Evolutionary conservation across 768 basidiomycete species (phyloP), one percentile per base, ranked within the genome.

Genomic region (Pisolithus marmoratus): DNA sequence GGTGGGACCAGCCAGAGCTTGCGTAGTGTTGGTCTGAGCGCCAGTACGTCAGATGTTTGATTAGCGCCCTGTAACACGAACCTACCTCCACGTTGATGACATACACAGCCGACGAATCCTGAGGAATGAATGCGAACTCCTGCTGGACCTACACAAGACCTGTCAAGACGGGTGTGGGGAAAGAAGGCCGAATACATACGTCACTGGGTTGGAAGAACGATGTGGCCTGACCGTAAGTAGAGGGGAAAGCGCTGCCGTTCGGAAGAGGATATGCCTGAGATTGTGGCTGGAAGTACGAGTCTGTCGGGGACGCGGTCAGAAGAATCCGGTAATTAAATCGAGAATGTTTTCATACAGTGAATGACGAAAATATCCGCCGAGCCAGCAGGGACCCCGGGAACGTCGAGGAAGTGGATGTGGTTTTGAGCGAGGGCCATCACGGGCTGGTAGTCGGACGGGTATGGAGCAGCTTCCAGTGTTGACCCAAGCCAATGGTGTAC

Each of bases 381-480:
- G 11, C 91, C 91, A 19, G 85, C 78, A n/a, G 79, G 52, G 7
- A 78, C 73, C 22, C 73, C 76, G 8, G 89, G 86, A 2, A 88
- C 82, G 54, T 87, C 74, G 22, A 93, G 72, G 78, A 91, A 93
- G 65, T 86, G 82, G 49, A 94, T 74, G 63, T 94, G 92, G 65
- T 94, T 94, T 60, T 90, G 83, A 9, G 90, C 90, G 36, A 90
- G 73, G 0, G 85, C 89, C 79, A 90, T 84, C 53, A 85, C 82
- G 15, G 87, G 85, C 34, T 80, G 65, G 65, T 91, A 91, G 50
- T 68, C 70, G 22, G 76, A 75, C 24, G 74, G 70, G 61, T 85
- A 85, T 22, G 77, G 78, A 0, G 82, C 71, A 45, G 74, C 70
- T 56, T 80, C n/a, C 75, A 15, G 83, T 81, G 37, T 81, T 77